Conservation (phyloP, 768 basidiomycete genomes). For the Phylloporus arenicola region DNA sequence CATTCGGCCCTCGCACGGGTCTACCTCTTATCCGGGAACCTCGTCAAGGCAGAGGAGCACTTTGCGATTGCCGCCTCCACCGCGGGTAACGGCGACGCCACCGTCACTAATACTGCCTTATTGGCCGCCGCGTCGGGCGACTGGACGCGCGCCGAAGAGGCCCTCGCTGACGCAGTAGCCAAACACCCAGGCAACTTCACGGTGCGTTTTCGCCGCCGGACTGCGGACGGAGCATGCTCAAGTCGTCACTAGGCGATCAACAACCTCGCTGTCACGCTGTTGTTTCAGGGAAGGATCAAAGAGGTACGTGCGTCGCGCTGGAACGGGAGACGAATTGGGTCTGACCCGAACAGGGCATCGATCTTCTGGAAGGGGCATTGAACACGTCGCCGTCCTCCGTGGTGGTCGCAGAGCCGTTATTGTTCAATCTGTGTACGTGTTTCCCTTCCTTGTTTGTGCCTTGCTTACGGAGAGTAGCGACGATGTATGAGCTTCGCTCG, state of each 20-base stretch:
- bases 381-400: conserved; percentile 62
- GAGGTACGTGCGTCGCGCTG: conserved; percentile 41
- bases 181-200: conserved; percentile 57
- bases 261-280: conserved; percentile 65
- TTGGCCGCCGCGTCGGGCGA: conserved; percentile 66
- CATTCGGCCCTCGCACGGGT: conserved; percentile 68
- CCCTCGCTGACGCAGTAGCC: conserved; percentile 41
- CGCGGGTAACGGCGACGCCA: conserved; percentile 39
- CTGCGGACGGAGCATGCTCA: not conserved
- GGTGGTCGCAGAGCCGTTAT: conserved; percentile 73
- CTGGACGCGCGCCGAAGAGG: conserved; percentile 50
- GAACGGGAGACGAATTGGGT: not conserved
- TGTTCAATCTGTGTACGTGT: conserved; percentile 76
- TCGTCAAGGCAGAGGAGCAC: conserved; percentile 53
- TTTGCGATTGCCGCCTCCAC: conserved; percentile 41
- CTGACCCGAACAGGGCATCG: conserved; percentile 49
- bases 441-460: not conserved
- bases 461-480: conserved; percentile 36
- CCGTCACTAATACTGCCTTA: conserved; percentile 62
- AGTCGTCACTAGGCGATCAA: conserved; percentile 50
- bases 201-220: conserved; percentile 31
- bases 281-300: conserved; percentile 66
- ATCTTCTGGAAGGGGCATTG: conserved; percentile 59
- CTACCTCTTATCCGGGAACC: conserved; percentile 68
- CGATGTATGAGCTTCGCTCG: conserved; percentile 77